Evolutionary conservation across 2,329 filamentous ascomycete genomes (phyloP), one percentile per base, ranked within the genome.

Genomic region (Verticillium nubilum): DNA sequence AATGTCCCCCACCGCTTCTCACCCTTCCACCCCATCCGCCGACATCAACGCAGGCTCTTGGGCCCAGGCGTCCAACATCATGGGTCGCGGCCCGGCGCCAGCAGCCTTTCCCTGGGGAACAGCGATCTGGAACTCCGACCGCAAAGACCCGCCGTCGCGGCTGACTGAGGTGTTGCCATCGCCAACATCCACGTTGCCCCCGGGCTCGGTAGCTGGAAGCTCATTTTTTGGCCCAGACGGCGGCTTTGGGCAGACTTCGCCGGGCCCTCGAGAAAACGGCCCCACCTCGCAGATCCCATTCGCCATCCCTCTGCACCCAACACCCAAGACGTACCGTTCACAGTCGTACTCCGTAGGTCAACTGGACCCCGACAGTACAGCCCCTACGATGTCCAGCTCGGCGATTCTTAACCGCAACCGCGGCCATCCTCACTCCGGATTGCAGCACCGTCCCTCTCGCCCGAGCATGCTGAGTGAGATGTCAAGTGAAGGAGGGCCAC

Each of bases 281-380:
- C 77, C 78, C 50, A 87, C 83, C 62, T 74, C 80, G 65, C 86
- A 94, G 63, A 90, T 96, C 58, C 91, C 92, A 1, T 96, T 96
- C 68, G 84, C 90, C 6, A 96, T 96, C 65, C 92, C 92, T 4
- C 80, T 96, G 23, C 91, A 96, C 63, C 92, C 94, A 1, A 95
- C 91, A 0, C 91, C 91, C 1, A 98, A 98, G 74, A 92, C 91
- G 1, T 95, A 96, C 67, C 88, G 95, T 52, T 99, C 95, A 5
- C 92, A 97, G 73, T 98, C 95, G 4, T 98, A 98, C 73, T 98
- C 94, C 0, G 94, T 96, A 54, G 93, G 93, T 4, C 93, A 97
- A 71, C 80, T 92, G 62, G 92, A 97, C 58, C 83, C 87, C 1
- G 90, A 94, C 60, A 75, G 75, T 1, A 68, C 74, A 3, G 68